These are phyloP conservation scores for Samsoniella hepiali DNA, from an alignment of 2,329 filamentous ascomycete genomes.

Conservation along the genomic window DNA sequence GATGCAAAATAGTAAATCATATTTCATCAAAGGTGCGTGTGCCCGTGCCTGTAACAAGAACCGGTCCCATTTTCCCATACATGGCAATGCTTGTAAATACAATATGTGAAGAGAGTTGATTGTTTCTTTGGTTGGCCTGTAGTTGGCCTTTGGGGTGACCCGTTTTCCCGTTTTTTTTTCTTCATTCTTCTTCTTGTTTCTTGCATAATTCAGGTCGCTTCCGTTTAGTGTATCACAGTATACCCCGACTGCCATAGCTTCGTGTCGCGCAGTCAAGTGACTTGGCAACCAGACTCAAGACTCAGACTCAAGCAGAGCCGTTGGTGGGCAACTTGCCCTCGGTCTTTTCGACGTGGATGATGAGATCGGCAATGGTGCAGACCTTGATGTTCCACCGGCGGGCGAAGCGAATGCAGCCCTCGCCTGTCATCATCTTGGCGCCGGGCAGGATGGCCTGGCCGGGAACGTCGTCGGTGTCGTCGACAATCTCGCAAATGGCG, in stretches of 20 bases:
- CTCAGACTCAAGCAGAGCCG: constrained; percentile 28
- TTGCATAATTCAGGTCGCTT: too few relatives aligned
- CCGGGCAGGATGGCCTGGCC: constrained; percentile 64
- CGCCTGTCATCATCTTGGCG: constrained; percentile 87
- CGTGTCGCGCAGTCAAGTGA: background rate
- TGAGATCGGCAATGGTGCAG: constrained; percentile 91
- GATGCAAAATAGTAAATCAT: background rate
- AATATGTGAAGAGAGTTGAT: background rate
- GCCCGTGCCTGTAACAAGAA: constrained; percentile 13
- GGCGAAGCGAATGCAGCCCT: constrained; percentile 85
- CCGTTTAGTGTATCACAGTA: background rate
- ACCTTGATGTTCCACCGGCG: constrained; percentile 85
- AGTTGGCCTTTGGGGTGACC: background rate
- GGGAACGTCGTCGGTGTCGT: constrained; percentile 70
- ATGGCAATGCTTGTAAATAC: constrained; percentile 11
- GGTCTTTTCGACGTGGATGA: constrained; percentile 71
- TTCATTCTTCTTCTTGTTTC: background rate
- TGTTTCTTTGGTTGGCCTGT: background rate
- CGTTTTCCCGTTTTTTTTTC: background rate
- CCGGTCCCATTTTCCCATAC: constrained; percentile 7
- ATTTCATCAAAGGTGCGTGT: constrained; percentile 10
- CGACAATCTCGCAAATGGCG: constrained; percentile 89
- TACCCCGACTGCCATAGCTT: background rate
- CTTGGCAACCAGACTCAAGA: background rate
- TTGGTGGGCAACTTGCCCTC: constrained; percentile 58